Conservation (phyloP, 1,284 basidiomycete species). For the Trichosporon asahii region DNA sequence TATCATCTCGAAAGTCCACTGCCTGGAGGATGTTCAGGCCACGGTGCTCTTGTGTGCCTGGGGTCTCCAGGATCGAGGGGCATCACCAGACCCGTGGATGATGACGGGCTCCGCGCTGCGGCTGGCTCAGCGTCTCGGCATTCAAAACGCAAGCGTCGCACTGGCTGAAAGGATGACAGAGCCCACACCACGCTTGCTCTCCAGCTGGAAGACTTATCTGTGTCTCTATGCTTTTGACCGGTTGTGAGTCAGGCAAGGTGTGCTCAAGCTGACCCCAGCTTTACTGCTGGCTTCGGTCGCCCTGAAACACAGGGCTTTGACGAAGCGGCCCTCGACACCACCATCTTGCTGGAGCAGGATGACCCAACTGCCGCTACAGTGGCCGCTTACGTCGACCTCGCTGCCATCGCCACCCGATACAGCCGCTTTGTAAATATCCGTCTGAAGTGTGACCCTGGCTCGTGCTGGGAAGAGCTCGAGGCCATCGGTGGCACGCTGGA, state of each 20-base stretch:
- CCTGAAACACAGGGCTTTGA: conserved; percentile 30
- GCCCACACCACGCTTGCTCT: conserved; percentile 19
- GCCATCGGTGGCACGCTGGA: conserved; percentile 18
- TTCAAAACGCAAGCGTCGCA: conserved; percentile 20
- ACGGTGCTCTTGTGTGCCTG: conserved; percentile 24
- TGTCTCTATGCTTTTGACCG: conserved; percentile 28
- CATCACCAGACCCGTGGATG: conserved; percentile 30
- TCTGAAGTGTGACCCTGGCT: conserved; percentile 19
- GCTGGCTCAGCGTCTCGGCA: conserved; percentile 21
- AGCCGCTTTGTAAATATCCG: conserved; percentile 25
- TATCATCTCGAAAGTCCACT: conserved; percentile 30
- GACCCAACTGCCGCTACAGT: conserved; percentile 20
- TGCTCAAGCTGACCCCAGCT: conserved; percentile 10
- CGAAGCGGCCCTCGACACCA: conserved; percentile 19
- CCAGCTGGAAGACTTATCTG: conserved; percentile 27
- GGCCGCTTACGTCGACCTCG: conserved; percentile 27
- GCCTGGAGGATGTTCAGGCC: conserved; percentile 29
- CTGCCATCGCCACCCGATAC: conserved; percentile 24
- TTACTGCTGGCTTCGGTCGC: conserved; percentile 29
- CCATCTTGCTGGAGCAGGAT: conserved; percentile 12
- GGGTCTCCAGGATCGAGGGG: conserved; percentile 29
- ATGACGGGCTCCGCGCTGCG: conserved; percentile 27
- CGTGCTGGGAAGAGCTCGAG: conserved; percentile 15
- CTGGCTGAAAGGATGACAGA: background rate
- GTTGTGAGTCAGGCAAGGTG: conserved; percentile 20